phyloP scores from a whole-genome alignment of 2,329 filamentous ascomycete species.

The Dactylella cylindrospora region DNA sequence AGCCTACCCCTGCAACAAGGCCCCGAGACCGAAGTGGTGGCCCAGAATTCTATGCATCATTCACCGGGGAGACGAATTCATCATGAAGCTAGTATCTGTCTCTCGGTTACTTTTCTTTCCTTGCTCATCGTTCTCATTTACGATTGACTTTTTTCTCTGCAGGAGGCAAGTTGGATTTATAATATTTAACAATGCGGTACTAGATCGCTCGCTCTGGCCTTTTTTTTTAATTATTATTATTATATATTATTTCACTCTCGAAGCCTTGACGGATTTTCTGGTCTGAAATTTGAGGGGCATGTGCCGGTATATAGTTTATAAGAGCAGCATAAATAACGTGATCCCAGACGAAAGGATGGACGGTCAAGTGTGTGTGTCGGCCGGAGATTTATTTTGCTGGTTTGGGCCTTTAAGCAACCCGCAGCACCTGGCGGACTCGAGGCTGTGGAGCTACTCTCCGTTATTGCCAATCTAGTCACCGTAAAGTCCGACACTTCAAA shows the following conservation, averaged over 20 bases:
- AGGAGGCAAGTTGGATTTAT: too few species aligned
- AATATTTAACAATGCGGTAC: too few species aligned
- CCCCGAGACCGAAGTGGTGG: too few species aligned
- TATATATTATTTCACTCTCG: too few species aligned
- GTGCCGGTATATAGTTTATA: too few species aligned
- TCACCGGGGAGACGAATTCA: slow-evolving; percentile 13
- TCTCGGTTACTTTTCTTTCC: neutral
- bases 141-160: too few species aligned
- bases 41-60: too few species aligned
- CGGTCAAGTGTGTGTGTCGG: slow-evolving; percentile 37
- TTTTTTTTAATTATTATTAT: too few species aligned
- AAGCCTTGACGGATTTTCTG: too few species aligned
- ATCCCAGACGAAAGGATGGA: slow-evolving; percentile 1
- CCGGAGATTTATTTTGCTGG: slow-evolving; percentile 41
- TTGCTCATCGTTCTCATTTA: too few species aligned
- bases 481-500: slow-evolving; percentile 41
- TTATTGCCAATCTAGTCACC: slow-evolving; percentile 38
- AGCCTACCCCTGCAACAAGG: neutral
- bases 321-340: slow-evolving; percentile 8
- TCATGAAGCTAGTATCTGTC: neutral
- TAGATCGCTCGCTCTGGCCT: too few species aligned
- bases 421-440: slow-evolving; percentile 22
- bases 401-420: slow-evolving; percentile 23
- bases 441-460: slow-evolving; percentile 42
- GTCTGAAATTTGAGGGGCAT: too few species aligned